phyloP scores from a whole-genome alignment of 768 basidiomycete species.

The Naganishia friedmannii region DNA sequence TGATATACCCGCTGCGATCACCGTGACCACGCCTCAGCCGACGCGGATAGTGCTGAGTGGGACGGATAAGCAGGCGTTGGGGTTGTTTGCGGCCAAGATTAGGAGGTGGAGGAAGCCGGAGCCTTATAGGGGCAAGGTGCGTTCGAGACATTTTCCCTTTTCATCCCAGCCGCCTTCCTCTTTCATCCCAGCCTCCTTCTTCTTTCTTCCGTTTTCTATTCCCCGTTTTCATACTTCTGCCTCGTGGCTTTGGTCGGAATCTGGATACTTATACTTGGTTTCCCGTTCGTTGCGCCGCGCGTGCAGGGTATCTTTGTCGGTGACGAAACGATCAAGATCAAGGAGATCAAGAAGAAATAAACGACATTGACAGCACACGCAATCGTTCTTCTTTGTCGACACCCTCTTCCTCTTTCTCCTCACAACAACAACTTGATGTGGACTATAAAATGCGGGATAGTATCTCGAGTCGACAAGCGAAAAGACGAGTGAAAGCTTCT shows the following conservation, averaged over 20 bases:
- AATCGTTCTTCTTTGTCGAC: too few species aligned
- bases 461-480: too few species aligned
- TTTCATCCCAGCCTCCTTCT: neutral
- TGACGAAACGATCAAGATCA: slow-evolving; percentile 85
- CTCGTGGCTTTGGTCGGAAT: neutral
- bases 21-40: slow-evolving; percentile 71
- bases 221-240: neutral
- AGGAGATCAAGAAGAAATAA: slow-evolving; percentile 94
- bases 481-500: too few species aligned
- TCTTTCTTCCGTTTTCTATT: neutral
- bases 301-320: slow-evolving; percentile 85
- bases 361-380: neutral
- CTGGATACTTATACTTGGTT: neutral
- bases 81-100: slow-evolving; percentile 82
- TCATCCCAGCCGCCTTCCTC: too few species aligned
- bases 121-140: slow-evolving; percentile 95
- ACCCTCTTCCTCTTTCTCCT: too few species aligned
- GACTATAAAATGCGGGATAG: too few species aligned
- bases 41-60: slow-evolving; percentile 80
- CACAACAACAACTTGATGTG: too few species aligned
- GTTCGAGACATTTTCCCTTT: slow-evolving; percentile 38
- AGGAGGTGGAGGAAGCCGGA: slow-evolving; percentile 83
- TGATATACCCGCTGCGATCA: slow-evolving; percentile 76
- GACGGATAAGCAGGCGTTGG: slow-evolving; percentile 81
- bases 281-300: neutral